These are phyloP conservation scores for Talaromyces liani DNA, from an alignment of 495 filamentous ascomycete species.

Conservation along the genomic window DNA sequence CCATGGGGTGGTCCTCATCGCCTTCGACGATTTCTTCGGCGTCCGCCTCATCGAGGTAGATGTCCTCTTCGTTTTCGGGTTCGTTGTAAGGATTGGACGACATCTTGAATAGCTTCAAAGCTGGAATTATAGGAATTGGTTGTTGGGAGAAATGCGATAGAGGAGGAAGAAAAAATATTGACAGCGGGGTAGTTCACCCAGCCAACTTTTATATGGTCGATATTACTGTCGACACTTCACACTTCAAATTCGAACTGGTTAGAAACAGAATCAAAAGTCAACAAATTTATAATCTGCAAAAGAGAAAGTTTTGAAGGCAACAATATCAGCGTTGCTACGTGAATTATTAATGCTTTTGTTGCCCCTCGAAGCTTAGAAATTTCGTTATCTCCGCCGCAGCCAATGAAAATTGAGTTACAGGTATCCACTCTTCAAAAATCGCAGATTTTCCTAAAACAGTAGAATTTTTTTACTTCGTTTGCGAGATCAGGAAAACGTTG, in stretches of 20 bases:
- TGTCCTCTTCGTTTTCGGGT: constrained; percentile 45
- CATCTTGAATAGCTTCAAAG: constrained; percentile 22
- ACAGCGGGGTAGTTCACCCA: constrained; percentile 3
- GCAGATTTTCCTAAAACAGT: constrained; percentile 1
- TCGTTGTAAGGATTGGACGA: constrained; percentile 41
- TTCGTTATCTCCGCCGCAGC: neutral
- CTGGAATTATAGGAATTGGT: neutral
- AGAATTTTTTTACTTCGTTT: neutral
- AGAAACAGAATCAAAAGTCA: neutral
- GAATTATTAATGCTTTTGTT: constrained; percentile 4
- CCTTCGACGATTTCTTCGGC: constrained; percentile 59
- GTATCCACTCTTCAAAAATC: constrained; percentile 3
- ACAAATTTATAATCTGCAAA: neutral
- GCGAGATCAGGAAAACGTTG: neutral
- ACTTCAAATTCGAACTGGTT: neutral
- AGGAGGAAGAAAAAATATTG: constrained; percentile 1
- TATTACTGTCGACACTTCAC: neutral
- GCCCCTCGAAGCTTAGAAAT: constrained; percentile 11
- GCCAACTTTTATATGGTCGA: neutral
- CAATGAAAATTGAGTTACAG: neutral
- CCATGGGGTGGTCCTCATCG: constrained; percentile 71
- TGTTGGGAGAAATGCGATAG: neutral
- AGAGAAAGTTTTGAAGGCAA: neutral
- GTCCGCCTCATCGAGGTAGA: constrained; percentile 61
- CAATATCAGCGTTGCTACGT: neutral